Percentiles rank a stretch among this genome's conserved stretches.
Conservation (phyloP, 106 monocot genomes). For the Acorus gramineus region DNA sequence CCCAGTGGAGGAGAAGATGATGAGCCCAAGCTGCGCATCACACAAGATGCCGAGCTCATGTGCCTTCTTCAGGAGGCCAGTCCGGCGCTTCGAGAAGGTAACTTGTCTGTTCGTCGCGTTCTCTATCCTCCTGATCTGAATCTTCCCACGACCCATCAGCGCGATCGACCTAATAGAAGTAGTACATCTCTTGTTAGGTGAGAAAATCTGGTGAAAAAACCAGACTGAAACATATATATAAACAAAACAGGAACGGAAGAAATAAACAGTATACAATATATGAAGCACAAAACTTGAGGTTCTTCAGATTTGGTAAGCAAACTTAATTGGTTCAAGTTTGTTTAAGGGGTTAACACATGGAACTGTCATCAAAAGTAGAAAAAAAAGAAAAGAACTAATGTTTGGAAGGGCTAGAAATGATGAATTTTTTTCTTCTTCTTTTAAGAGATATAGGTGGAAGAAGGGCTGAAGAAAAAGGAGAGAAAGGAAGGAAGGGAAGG, state of each 20-base stretch:
- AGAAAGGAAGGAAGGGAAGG: no score
- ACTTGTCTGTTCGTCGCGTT: conserved; percentile 57
- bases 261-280: conserved; percentile 2
- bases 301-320: conserved; percentile 9
- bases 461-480: no score
- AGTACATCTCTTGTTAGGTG: background rate
- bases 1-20: conserved; percentile 59
- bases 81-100: conserved; percentile 65
- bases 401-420: no score
- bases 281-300: background rate
- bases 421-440: no score
- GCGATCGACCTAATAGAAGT: no score
- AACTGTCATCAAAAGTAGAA: no score
- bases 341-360: no score
- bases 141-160: conserved; percentile 60
- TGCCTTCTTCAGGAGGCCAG: conserved; percentile 65
- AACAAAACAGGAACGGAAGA: background rate
- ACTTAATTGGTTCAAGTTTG: conserved; percentile 8
- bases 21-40: conserved; percentile 55
- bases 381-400: no score
- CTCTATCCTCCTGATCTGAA: conserved; percentile 74
- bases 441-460: no score
- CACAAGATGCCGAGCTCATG: conserved; percentile 55
- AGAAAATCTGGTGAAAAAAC: background rate
- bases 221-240: background rate